Evolutionary conservation across 2,329 filamentous ascomycete genomes (phyloP).

Genomic region (Tothia fuscella): DNA sequence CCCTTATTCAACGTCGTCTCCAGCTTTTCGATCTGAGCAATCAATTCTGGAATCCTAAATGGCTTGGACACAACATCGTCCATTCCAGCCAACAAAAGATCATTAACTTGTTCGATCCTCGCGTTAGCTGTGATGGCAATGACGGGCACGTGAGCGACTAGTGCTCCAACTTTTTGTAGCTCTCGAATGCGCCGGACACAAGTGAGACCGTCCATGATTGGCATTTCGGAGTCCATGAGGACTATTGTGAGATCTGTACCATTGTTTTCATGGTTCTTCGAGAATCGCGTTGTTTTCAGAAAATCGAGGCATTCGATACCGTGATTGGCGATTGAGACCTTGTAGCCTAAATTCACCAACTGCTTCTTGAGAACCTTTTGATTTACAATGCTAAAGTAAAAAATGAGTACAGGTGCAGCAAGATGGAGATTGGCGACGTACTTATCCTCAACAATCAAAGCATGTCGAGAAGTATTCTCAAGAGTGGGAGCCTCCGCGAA

Average conservation of each 20-base stretch:
- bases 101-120: constrained; percentile 4
- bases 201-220: constrained; percentile 11
- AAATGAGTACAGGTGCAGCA: neutral
- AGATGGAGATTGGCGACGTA: constrained; percentile 14
- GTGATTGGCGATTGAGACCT: constrained; percentile 20
- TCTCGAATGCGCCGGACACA: constrained; percentile 4
- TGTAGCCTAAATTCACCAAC: constrained; percentile 21
- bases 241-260: neutral
- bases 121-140: constrained; percentile 10
- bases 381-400: constrained; percentile 13
- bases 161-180: neutral
- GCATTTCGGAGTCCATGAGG: constrained; percentile 7
- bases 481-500: no score
- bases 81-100: constrained; percentile 8
- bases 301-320: constrained; percentile 19
- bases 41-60: constrained; percentile 21
- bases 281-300: constrained; percentile 2
- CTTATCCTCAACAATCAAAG: constrained; percentile 23
- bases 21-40: constrained; percentile 7
- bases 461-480: neutral
- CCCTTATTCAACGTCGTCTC: no score
- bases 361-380: constrained; percentile 23
- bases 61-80: constrained; percentile 20
- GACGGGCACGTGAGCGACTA: constrained; percentile 4
- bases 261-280: neutral